Percentiles rank a stretch among this genome's conserved stretches.
Evolutionary conservation across 345 rosid species (phyloP).

Genomic region (Kernera saxatilis): DNA sequence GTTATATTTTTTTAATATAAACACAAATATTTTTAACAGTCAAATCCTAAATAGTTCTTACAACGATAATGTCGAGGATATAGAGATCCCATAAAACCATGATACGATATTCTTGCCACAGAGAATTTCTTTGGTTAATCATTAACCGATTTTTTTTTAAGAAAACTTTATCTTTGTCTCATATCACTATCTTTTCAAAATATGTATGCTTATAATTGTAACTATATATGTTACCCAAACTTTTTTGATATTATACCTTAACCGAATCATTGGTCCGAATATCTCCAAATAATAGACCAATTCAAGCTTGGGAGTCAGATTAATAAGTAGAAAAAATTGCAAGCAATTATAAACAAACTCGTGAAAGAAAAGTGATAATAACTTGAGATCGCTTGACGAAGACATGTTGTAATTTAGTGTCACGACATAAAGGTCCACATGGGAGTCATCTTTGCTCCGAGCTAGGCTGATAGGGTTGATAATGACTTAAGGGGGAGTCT

Average conservation of each 20-base stretch:
- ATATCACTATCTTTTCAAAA: background rate
- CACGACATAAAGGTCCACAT: conserved; percentile 22
- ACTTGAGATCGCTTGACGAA: conserved; percentile 30
- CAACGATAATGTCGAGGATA: background rate
- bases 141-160: background rate
- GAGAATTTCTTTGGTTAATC: background rate
- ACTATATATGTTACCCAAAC: background rate
- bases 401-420: conserved; percentile 28
- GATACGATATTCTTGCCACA: background rate
- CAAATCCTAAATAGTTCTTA: background rate
- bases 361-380: conserved; percentile 9
- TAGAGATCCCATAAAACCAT: background rate
- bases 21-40: background rate
- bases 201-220: background rate
- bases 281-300: background rate
- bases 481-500: background rate
- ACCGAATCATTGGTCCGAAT: background rate
- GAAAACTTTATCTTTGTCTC: too few species aligned
- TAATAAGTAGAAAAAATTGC: background rate
- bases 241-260: background rate
- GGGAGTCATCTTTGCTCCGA: conserved; percentile 19
- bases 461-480: conserved; percentile 19
- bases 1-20: background rate
- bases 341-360: conserved; percentile 6
- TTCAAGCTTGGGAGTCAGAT: background rate